A percentile compares a stretch with the other conserved stretches of the same genome.
Conservation (phyloP, 805 yeast species). For the Metschnikowia koreensis region DNA sequence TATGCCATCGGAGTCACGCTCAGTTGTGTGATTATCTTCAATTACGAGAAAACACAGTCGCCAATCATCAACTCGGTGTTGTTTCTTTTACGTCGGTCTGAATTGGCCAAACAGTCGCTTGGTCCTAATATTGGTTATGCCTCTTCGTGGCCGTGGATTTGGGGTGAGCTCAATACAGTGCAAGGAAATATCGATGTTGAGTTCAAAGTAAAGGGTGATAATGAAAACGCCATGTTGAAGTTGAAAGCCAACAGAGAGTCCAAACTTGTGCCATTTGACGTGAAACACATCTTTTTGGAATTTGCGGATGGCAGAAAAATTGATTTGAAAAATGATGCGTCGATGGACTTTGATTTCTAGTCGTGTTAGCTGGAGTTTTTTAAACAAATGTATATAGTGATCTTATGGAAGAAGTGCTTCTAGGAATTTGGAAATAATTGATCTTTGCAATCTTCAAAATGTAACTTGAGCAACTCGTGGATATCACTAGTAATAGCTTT, state of each 20-base stretch:
- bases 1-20: constrained; percentile 39
- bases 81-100: constrained; percentile 78
- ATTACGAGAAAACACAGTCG: constrained; percentile 88
- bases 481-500: too few species aligned
- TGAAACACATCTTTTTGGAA: constrained; percentile 32
- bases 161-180: constrained; percentile 81
- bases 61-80: constrained; percentile 86
- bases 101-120: constrained; percentile 54
- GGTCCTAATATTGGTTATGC: constrained; percentile 78
- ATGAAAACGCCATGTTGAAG: constrained; percentile 50
- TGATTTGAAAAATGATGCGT: constrained; percentile 31
- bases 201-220: constrained; percentile 69
- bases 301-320: constrained; percentile 21
- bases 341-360: constrained; percentile 29
- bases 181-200: constrained; percentile 74
- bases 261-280: constrained; percentile 46
- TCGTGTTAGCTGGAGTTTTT: neutral
- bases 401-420: neutral
- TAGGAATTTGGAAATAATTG: too few species aligned
- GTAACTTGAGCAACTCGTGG: too few species aligned
- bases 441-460: too few species aligned
- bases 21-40: constrained; percentile 64
- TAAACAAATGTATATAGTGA: constrained; percentile 1
- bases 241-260: constrained; percentile 72
- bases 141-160: constrained; percentile 83